phyloP scores from a whole-genome alignment of 1,284 basidiomycete species.

The Agaricales sp. region DNA sequence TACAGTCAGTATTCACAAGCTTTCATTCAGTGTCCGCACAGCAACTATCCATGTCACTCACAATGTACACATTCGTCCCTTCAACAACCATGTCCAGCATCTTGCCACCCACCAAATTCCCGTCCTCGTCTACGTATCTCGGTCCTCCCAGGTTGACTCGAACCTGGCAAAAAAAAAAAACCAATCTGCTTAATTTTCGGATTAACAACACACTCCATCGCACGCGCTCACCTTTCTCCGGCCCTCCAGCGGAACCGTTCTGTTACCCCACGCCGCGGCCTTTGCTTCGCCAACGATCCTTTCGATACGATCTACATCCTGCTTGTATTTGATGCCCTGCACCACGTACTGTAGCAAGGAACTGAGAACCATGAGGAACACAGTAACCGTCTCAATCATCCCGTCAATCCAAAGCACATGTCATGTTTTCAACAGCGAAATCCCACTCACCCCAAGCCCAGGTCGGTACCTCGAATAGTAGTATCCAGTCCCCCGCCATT shows the following conservation, averaged over 20 bases:
- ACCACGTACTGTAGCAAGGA: conserved; percentile 73
- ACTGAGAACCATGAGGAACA: conserved; percentile 68
- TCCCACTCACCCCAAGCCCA: conserved; percentile 58
- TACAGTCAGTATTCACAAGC: not conserved
- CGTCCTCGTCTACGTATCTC: conserved; percentile 42
- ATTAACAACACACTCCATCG: not conserved
- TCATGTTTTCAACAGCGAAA: not conserved
- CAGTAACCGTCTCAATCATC: conserved; percentile 48
- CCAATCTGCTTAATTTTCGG: not conserved
- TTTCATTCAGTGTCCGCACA: not conserved
- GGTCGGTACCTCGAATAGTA: conserved; percentile 92
- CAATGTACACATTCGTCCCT: conserved; percentile 58
- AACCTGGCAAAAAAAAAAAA: conserved; percentile 32
- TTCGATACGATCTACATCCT: conserved; percentile 63
- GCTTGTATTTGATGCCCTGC: conserved; percentile 66
- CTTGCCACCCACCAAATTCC: conserved; percentile 35
- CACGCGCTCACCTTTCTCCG: conserved; percentile 49
- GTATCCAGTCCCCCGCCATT: conserved; percentile 81
- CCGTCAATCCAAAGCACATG: conserved; percentile 9
- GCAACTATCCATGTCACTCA: conserved; percentile 26
- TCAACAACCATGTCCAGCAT: conserved; percentile 74
- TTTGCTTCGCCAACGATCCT: conserved; percentile 55
- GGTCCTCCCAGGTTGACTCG: conserved; percentile 57
- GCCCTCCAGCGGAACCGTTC: conserved; percentile 46
- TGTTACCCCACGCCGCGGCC: conserved; percentile 67